Conservation (phyloP, 495 filamentous ascomycete genomes). For the Neohortaea acidophila region DNA sequence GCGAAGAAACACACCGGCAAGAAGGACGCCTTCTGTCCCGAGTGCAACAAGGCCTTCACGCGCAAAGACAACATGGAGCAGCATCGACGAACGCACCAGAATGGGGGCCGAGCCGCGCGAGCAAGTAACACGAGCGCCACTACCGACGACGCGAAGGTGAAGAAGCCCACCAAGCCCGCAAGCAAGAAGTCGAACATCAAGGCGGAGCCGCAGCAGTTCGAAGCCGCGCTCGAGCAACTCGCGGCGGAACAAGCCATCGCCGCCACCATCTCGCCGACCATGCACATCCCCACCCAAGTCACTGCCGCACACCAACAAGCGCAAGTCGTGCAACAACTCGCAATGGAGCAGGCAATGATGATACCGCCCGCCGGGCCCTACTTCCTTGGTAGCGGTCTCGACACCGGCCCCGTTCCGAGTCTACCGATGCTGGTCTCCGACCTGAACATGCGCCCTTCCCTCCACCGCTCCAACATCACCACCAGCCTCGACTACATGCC, state of each 20-base stretch:
- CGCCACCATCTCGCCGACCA: background rate
- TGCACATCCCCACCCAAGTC: background rate
- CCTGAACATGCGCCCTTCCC: slow-evolving; percentile 6
- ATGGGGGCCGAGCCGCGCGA: slow-evolving; percentile 17
- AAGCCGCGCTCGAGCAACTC: slow-evolving; percentile 16
- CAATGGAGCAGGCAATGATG: slow-evolving; percentile 13
- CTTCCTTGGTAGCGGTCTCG: slow-evolving; percentile 10
- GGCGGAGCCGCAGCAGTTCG: slow-evolving; percentile 5
- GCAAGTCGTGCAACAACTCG: background rate
- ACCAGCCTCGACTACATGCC: slow-evolving; percentile 14
- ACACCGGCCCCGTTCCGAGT: slow-evolving; percentile 11
- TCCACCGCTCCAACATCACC: slow-evolving; percentile 13
- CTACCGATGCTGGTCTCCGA: slow-evolving; percentile 14
- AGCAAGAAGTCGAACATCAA: slow-evolving; percentile 8
- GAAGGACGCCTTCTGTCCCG: slow-evolving; percentile 79
- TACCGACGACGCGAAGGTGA: slow-evolving; percentile 17
- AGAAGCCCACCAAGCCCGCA: slow-evolving; percentile 14
- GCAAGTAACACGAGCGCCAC: slow-evolving; percentile 15
- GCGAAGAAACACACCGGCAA: slow-evolving; percentile 94
- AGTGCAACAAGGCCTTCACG: slow-evolving; percentile 87
- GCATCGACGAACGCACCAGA: slow-evolving; percentile 70
- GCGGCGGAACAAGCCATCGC: slow-evolving; percentile 3
- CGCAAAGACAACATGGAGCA: slow-evolving; percentile 99
- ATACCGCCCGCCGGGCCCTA: slow-evolving; percentile 12
- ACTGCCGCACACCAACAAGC: slow-evolving; percentile 3